phyloP scores from a whole-genome alignment of 1,284 basidiomycete species.

The Cutaneotrichosporon cutaneum region DNA sequence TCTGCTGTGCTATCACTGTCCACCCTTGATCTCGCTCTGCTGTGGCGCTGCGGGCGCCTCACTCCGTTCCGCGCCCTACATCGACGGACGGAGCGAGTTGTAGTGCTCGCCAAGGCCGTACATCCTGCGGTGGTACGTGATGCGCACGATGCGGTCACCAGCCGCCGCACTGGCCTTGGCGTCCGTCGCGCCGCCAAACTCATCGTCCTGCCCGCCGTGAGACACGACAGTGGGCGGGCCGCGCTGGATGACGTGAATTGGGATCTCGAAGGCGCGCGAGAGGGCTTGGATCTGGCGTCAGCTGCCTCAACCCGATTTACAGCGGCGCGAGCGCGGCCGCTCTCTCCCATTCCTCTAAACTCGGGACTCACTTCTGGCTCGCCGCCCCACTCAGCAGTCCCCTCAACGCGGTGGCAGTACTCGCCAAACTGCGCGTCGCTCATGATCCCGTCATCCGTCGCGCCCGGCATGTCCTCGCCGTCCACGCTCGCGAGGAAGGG shows the following conservation, averaged over 20 bases:
- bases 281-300: slow-evolving; percentile 71
- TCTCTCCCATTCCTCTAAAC: no score
- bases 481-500: slow-evolving; percentile 81
- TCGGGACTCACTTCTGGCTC: slow-evolving; percentile 71
- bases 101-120: slow-evolving; percentile 78
- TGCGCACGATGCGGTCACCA: slow-evolving; percentile 62
- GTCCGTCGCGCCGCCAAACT: slow-evolving; percentile 47
- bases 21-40: no score
- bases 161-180: slow-evolving; percentile 47
- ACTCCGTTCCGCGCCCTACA: no score
- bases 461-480: slow-evolving; percentile 73
- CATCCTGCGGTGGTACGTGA: slow-evolving; percentile 87
- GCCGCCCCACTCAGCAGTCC: slow-evolving; percentile 91
- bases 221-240: slow-evolving; percentile 77
- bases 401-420: slow-evolving; percentile 77
- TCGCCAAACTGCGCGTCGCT: slow-evolving; percentile 64
- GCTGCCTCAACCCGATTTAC: no score
- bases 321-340: no score
- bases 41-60: no score
- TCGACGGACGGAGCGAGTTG: slow-evolving; percentile 9
- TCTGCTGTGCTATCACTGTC: no score
- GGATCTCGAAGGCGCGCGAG: slow-evolving; percentile 74
- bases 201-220: slow-evolving; percentile 58
- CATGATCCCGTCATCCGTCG: slow-evolving; percentile 71
- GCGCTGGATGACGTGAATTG: slow-evolving; percentile 89